Conservation (phyloP, 1,284 basidiomycete species). For the Ceratobasidium sp. region DNA sequence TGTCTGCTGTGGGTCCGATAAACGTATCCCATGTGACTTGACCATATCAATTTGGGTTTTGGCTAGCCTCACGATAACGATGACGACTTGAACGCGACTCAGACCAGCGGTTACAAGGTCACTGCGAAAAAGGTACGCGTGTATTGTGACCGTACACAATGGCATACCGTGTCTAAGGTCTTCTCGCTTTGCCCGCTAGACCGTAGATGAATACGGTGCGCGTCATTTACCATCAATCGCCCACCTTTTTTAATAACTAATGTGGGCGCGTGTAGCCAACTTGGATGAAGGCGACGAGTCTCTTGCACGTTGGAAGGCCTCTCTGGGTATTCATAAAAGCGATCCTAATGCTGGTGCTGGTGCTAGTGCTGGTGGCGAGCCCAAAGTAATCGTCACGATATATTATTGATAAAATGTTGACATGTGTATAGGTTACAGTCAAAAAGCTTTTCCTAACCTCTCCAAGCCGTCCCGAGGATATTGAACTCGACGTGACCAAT, state of each 20-base stretch:
- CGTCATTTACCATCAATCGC: conserved; percentile 4
- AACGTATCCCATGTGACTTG: conserved; percentile 5
- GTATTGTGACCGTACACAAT: background rate
- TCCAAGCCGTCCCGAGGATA: conserved; percentile 65
- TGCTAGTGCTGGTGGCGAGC: conserved; percentile 46
- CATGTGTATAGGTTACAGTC: conserved; percentile 64
- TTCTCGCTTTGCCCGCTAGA: conserved; percentile 10
- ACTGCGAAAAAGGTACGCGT: conserved; percentile 39
- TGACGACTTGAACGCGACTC: conserved; percentile 39
- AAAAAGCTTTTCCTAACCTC: conserved; percentile 73
- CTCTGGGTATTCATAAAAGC: conserved; percentile 85
- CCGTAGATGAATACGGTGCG: conserved; percentile 38
- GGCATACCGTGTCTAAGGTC: background rate
- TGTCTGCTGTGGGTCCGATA: conserved; percentile 24
- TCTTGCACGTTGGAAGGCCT: conserved; percentile 82
- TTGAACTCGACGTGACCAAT: conserved; percentile 64
- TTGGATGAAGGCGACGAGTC: conserved; percentile 41
- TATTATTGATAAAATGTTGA: conserved; percentile 30
- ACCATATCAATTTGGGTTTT: conserved; percentile 7
- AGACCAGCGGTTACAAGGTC: conserved; percentile 40
- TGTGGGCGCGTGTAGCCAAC: background rate
- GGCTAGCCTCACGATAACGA: conserved; percentile 38
- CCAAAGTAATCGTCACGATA: conserved; percentile 59
- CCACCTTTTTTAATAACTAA: background rate
- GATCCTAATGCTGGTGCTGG: no score